These are phyloP conservation scores for Rhodosorus marinus DNA, from an alignment of 23 red algal species.

Conservation along the genomic window DNA sequence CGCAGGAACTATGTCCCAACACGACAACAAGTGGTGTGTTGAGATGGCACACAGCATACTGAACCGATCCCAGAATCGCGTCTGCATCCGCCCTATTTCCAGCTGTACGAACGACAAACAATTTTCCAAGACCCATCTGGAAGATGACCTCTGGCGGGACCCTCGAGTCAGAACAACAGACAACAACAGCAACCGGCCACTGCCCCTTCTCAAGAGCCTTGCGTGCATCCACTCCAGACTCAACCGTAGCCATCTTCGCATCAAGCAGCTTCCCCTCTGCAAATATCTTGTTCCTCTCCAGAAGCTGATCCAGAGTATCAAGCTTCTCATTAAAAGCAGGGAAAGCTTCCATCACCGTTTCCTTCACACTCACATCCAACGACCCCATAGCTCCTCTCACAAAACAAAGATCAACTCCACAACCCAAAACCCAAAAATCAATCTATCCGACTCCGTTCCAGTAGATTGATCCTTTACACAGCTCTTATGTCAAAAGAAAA, in stretches of 20 bases:
- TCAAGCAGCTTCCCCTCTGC: not conserved
- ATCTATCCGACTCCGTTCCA: too few relatives aligned
- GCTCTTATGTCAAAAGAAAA: too few relatives aligned
- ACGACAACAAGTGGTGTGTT: constrained; percentile 37
- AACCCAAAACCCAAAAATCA: too few relatives aligned
- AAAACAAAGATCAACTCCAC: too few relatives aligned
- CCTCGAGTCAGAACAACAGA: constrained; percentile 53
- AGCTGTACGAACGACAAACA: constrained; percentile 59
- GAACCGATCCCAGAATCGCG: constrained; percentile 20
- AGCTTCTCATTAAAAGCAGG: too few relatives aligned
- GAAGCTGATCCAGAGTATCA: too few relatives aligned
- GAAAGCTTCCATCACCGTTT: too few relatives aligned
- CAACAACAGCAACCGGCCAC: constrained; percentile 19
- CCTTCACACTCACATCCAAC: too few relatives aligned
- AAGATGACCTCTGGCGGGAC: constrained; percentile 56
- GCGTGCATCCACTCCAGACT: too few relatives aligned
- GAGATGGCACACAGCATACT: constrained; percentile 31
- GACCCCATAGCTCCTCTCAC: too few relatives aligned
- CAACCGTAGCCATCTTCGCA: not conserved
- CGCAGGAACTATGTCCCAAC: constrained; percentile 57
- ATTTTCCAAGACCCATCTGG: constrained; percentile 17
- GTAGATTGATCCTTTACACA: too few relatives aligned
- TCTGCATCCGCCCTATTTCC: constrained; percentile 31
- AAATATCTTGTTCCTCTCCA: too few relatives aligned
- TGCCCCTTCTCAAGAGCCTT: constrained; percentile 35